Evolutionary conservation across 306 rosid species (phyloP), one percentile per base, ranked within the genome.

Genomic region (Pyrus pyrifolia): DNA sequence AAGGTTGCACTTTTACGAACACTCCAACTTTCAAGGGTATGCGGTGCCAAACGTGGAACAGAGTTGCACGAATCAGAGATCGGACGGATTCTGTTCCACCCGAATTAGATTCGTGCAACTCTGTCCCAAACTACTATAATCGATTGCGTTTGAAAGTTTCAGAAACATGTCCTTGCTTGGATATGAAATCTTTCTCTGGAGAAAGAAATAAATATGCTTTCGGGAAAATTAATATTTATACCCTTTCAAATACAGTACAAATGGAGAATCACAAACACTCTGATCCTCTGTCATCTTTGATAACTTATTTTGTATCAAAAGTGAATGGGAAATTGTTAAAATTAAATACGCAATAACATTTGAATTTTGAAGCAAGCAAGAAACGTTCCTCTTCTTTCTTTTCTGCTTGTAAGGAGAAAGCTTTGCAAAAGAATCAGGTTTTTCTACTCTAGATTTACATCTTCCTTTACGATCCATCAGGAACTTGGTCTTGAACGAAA

Each of bases 401-500:
- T 49, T 15, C 38, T 11, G 12, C 53, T 15, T 14, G 67, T 11
- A 15, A 23, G 76, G 42, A 17, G 25, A 72, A 55, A 35, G 51
- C 27, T 59, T 31, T 40, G 53, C 29, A 19, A 12, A 71, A 23
- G 17, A 23, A 8, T 7, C 53, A 15, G 53, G 15, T n/a, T 38
- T 29, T 12, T 3, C 8, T 63, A 29, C 21, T 58, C 68, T 40
- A 10, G 22, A 53, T 71, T 38, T 60, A 23, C 68, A 73, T 17
- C 46, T 9, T 73, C 68, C 68, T 79, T 27, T 21, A 72, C 38
- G 71, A 67, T 17, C 23, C 25, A 63, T 67, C 21, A 13, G 67
- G 59, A 73, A 61, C 76, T 46, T 66, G 78, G 75, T 27, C 38
- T 46, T 63, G 65, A 78, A 29, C 62, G 21, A 44, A 44, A 35